Evolutionary conservation across 257 asterid species (phyloP).

Genomic region (Scutellaria minor): DNA sequence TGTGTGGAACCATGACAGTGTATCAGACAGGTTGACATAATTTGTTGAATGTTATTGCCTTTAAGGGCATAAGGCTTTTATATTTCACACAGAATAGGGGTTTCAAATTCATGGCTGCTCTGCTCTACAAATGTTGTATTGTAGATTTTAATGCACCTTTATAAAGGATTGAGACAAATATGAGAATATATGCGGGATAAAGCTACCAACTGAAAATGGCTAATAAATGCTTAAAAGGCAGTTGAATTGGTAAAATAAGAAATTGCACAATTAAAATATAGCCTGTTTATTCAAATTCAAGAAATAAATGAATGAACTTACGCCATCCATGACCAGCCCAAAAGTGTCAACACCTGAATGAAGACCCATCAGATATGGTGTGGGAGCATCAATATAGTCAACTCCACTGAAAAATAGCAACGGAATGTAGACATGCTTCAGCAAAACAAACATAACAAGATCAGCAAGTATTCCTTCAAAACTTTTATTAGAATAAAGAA

Average conservation of each 20-base stretch:
- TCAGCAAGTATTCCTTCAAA: conserved; percentile 50
- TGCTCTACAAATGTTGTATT: conserved; percentile 10
- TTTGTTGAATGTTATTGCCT: background rate
- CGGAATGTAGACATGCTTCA: conserved; percentile 99
- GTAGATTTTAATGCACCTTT: conserved; percentile 21
- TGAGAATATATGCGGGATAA: background rate
- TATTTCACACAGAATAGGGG: background rate
- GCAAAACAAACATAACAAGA: conserved; percentile 60
- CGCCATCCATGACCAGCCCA: conserved; percentile 97
- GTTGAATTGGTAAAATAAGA: too few relatives aligned
- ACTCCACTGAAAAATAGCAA: conserved; percentile 99
- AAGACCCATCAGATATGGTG: conserved; percentile 99
- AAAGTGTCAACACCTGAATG: conserved; percentile 95
- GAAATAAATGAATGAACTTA: conserved; percentile 49
- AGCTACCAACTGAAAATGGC: conserved; percentile 12
- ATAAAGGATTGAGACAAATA: conserved; percentile 19
- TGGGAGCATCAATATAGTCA: conserved; percentile 99
- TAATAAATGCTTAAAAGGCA: too few relatives aligned
- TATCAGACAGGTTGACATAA: background rate
- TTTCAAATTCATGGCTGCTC: background rate
- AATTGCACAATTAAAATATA: too few relatives aligned
- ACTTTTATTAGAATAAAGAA: conserved; percentile 19
- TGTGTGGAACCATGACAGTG: background rate
- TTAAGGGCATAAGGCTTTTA: background rate
- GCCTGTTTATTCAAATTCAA: background rate